Conservation (phyloP, 2,329 filamentous ascomycete species). For the Sclerotinia sclerotiorum region DNA sequence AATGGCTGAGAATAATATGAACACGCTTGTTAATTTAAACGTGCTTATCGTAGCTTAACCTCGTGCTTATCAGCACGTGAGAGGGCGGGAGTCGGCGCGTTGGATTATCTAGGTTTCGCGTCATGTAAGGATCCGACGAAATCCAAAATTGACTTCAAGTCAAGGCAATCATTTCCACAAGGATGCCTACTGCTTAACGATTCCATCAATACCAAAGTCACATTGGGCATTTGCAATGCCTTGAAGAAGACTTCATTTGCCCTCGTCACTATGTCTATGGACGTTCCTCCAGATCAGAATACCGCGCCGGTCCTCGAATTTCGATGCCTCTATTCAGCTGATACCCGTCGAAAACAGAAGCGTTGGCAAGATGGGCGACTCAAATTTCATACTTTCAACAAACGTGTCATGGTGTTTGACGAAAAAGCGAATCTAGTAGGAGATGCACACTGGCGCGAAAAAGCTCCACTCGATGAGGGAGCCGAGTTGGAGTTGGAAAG, state of each 20-base stretch:
- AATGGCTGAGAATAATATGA: not conserved
- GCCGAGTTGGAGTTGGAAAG: constrained; percentile 80
- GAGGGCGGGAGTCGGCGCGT: constrained; percentile 16
- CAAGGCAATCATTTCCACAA: not conserved
- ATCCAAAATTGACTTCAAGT: not conserved
- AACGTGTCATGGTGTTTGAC: constrained; percentile 86
- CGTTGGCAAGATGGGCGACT: constrained; percentile 91
- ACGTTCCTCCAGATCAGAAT: constrained; percentile 42
- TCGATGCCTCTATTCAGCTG: constrained; percentile 82
- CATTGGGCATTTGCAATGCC: constrained; percentile 4
- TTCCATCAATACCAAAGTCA: constrained; percentile 18
- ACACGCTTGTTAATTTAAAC: not conserved
- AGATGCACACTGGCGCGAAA: constrained; percentile 76
- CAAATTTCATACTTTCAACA: constrained; percentile 88
- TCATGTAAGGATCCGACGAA: not conserved
- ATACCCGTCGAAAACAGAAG: constrained; percentile 83
- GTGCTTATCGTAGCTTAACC: not conserved
- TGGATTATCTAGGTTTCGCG: constrained; percentile 4
- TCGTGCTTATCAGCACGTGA: constrained; percentile 6
- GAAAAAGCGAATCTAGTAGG: constrained; percentile 77
- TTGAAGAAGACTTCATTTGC: constrained; percentile 24
- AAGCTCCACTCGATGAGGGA: constrained; percentile 70
- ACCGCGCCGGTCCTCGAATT: constrained; percentile 80
- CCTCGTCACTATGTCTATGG: constrained; percentile 28
- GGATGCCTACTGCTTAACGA: not conserved